Evolutionary conservation across 345 rosid genomes (phyloP).

Genomic region (Eucalyptus polybractea): DNA sequence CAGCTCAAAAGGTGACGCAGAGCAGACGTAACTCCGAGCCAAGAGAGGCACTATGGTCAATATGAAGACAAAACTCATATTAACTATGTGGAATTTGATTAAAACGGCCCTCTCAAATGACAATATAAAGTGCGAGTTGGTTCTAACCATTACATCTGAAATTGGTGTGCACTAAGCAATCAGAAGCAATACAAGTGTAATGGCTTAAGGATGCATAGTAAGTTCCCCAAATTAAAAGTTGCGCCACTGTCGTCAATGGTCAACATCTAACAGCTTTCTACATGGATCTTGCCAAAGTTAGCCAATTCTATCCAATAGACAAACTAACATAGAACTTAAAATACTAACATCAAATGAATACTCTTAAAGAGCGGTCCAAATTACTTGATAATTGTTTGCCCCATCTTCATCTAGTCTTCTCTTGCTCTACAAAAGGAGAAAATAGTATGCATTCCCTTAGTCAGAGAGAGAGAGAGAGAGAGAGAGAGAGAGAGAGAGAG

Average conservation of each 20-base stretch:
- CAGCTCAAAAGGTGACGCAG: not conserved
- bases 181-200: not conserved
- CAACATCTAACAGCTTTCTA: not conserved
- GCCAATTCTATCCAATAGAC: not conserved
- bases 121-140: not conserved
- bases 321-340: not conserved
- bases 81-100: not conserved
- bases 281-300: not conserved
- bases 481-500: no score
- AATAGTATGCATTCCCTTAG: slow-evolving; percentile 16
- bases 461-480: slow-evolving; percentile 9
- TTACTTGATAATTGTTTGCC: slow-evolving; percentile 24
- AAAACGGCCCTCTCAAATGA: not conserved
- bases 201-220: not conserved
- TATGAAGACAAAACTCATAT: not conserved
- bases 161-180: not conserved
- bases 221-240: not conserved
- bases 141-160: not conserved
- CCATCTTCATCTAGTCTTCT: slow-evolving; percentile 82
- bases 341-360: not conserved
- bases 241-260: not conserved
- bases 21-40: not conserved
- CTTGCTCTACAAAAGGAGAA: slow-evolving; percentile 69
- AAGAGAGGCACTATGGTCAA: not conserved
- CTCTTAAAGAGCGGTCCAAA: slow-evolving; percentile 8